Evolutionary conservation across 495 filamentous ascomycete genomes (phyloP).

Genomic region (Pyrenopolyporus hunteri): DNA sequence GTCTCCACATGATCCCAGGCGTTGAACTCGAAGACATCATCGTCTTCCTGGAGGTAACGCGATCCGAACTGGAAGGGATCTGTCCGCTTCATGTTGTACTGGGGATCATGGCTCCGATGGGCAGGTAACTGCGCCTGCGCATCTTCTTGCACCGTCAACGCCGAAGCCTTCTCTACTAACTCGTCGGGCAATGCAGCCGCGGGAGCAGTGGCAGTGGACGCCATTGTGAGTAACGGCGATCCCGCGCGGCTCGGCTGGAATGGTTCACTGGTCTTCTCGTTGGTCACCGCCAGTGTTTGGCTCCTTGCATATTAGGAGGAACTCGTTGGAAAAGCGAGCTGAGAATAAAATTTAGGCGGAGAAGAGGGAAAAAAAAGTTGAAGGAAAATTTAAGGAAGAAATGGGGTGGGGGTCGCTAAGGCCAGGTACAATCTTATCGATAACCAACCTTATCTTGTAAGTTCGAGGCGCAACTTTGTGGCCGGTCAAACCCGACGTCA

Average conservation of each 20-base stretch:
- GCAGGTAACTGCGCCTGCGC: constrained; percentile 40
- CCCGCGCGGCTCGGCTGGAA: background rate
- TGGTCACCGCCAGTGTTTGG: constrained; percentile 12
- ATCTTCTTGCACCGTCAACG: constrained; percentile 38
- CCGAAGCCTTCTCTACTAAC: constrained; percentile 30
- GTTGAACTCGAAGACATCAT: constrained; percentile 94
- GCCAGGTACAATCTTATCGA: constrained; percentile 15
- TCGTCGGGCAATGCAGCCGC: constrained; percentile 26
- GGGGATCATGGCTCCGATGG: constrained; percentile 61
- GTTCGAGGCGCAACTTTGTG: too few species aligned
- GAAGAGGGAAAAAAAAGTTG: constrained; percentile 8
- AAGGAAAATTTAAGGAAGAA: constrained; percentile 19
- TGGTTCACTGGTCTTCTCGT: constrained; percentile 3
- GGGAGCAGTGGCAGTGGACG: constrained; percentile 6
- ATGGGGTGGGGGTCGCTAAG: background rate
- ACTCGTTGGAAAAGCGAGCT: constrained; percentile 7
- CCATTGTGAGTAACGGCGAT: constrained; percentile 15
- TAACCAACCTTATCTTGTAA: background rate
- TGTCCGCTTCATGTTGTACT: constrained; percentile 74
- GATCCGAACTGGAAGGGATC: constrained; percentile 97
- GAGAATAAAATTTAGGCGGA: background rate
- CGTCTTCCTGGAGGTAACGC: constrained; percentile 77
- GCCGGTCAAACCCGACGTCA: constrained; percentile 13
- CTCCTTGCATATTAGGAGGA: constrained; percentile 33
- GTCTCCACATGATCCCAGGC: constrained; percentile 97